phyloP scores from a whole-genome alignment of 2,329 filamentous ascomycete genomes.

The Talaromyces sp. region DNA sequence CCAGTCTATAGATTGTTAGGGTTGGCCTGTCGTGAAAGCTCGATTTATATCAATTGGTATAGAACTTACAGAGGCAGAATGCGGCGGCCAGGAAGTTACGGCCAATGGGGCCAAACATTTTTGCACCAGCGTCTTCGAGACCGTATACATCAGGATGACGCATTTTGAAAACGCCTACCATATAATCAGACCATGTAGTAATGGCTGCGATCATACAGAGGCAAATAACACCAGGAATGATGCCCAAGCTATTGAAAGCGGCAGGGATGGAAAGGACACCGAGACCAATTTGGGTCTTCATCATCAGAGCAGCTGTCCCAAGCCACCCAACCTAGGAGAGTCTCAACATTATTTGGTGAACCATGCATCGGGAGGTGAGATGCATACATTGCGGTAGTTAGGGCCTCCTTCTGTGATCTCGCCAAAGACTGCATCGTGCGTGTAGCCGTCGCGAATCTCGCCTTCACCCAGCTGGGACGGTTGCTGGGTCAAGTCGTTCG shows the following conservation, averaged over 20 bases:
- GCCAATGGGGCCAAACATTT: not conserved
- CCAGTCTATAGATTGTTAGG: slow-evolving; percentile 17
- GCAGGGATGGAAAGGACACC: slow-evolving; percentile 47
- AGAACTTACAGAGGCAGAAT: not conserved
- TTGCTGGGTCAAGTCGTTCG: not conserved
- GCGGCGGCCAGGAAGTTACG: not conserved
- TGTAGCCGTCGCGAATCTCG: not conserved
- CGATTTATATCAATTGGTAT: not conserved
- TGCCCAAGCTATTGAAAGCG: slow-evolving; percentile 42
- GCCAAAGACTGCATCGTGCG: not conserved
- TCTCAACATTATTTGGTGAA: not conserved
- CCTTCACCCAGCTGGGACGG: not conserved
- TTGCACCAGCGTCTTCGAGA: not conserved
- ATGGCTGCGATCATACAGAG: slow-evolving; percentile 37
- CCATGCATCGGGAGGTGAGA: not conserved
- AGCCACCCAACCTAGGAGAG: slow-evolving; percentile 36
- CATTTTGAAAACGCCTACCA: slow-evolving; percentile 48
- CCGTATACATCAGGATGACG: slow-evolving; percentile 50
- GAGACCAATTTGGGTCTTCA: slow-evolving; percentile 44
- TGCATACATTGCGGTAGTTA: not conserved
- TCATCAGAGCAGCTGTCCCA: slow-evolving; percentile 41
- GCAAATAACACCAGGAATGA: slow-evolving; percentile 46
- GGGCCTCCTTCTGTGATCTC: not conserved
- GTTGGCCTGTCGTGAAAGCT: too few relatives aligned
- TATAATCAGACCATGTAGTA: slow-evolving; percentile 47